Evolutionary conservation across 1,284 basidiomycete genomes (phyloP), one percentile per base, ranked within the genome.

Genomic region (Fomitopsis betulina): DNA sequence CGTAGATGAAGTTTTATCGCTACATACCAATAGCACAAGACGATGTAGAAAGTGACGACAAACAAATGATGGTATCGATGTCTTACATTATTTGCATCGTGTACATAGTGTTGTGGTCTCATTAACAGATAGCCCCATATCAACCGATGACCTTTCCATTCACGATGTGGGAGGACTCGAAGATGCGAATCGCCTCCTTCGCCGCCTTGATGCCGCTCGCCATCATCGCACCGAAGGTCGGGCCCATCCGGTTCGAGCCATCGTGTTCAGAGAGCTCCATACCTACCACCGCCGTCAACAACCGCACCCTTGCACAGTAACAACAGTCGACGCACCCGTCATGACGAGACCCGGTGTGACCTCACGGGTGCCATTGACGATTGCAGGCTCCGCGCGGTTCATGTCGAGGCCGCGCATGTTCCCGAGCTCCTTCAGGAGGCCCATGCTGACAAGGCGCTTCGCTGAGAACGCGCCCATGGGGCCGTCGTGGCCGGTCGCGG

Each of bases 181-280:
- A 74, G 45, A 87, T 76, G 54, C 81, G 83, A 55, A 89, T 82
- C 1, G 89, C 88, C 68, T 91, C 88, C 60, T 84, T 80, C 3
- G 89, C 89, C 21, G 89, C 91, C 68, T 89, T 91, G 69, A 89
- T 81, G 15, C 91, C 91, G 66, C 85, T 87, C 7, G 78, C 86
- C 74, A 92, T 86, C 89, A 93, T 93, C 1, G 86, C 90, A 33
- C 89, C 89, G 65, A 92, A 92, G 8, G 89, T 91, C 9, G 89
- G 88, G 1, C 89, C 88, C 88, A 70, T 71, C 37, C 91, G 81
- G 74, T 89, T 89, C 55, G 85, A 85, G 25, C 91, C 91, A 68
- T 93, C 91, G 68, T 91, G 86, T 72, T 93, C 91, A 21, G 87
- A 87, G 27, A 94, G 77, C 72, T 93, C 91, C 91, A 93, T 93